phyloP scores from a whole-genome alignment of 129 eudicot genomes.

The Calendula officinalis region DNA sequence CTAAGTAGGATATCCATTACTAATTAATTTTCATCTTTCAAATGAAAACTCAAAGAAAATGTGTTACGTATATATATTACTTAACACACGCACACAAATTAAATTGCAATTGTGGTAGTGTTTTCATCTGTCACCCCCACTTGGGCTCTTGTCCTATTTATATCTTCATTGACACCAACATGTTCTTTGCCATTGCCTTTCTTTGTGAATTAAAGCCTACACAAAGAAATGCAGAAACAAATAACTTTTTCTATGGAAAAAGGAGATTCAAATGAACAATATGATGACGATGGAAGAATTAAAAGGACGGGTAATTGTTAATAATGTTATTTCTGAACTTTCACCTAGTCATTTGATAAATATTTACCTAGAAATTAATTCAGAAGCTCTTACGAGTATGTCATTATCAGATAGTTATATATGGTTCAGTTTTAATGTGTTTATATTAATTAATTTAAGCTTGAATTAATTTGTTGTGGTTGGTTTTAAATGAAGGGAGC shows the following conservation, averaged over 20 bases:
- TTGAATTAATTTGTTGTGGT: not conserved
- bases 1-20: conserved; percentile 15
- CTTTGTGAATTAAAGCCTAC: not conserved
- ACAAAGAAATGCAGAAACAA: conserved; percentile 19
- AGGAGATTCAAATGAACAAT: conserved; percentile 7
- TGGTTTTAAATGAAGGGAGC: conserved; percentile 43
- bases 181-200: conserved; percentile 17
- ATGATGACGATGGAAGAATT: conserved; percentile 31
- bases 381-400: not conserved
- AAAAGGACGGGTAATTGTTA: conserved; percentile 24
- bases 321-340: not conserved
- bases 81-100: not conserved
- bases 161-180: conserved; percentile 5
- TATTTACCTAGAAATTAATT: too few relatives aligned
- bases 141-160: conserved; percentile 10
- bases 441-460: not conserved
- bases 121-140: conserved; percentile 18
- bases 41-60: conserved; percentile 5
- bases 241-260: conserved; percentile 18
- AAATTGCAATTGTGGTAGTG: conserved; percentile 8
- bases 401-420: not conserved
- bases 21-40: not conserved
- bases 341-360: not conserved
- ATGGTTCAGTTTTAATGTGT: not conserved
- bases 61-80: not conserved